Evolutionary conservation across 2,329 filamentous ascomycete genomes (phyloP), one percentile per base, ranked within the genome.

Genomic region (Amylocarpus encephaloides): DNA sequence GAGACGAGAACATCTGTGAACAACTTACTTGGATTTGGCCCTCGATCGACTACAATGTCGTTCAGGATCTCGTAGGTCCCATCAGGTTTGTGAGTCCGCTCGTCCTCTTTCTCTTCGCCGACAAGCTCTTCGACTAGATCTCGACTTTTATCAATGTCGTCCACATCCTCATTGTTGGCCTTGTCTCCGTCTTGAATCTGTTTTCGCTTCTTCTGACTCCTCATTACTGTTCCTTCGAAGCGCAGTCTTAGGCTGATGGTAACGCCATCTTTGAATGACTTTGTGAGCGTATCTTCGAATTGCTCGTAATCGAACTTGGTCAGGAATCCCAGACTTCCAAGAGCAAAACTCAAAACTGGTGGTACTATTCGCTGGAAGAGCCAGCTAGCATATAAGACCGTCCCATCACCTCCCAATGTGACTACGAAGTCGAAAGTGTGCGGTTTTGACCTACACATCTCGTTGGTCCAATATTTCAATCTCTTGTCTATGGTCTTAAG

Each of bases 341-440:
- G 73, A 1, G 90, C 81, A 67, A 98, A 97, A 54, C 89, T 92
- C 54, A 98, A 73, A 1, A 96, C 89, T 0, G 93, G 93, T 5
- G 93, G 93, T 0, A 97, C 92, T 42, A 97, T 86, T 38, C 88
- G 82, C 71, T 98, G 93, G 67, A 98, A 98, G 1, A 98, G 75
- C 91, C 92, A 97, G 64, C 89, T 95, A 3, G 92, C 88, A 65
- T 95, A 97, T 10, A 98, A 74, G 6, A 98, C 92, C 0, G 93
- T 98, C n/a, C 93, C 93, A 65, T 98, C 93, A 11, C 93, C 93
- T 43, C 90, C 91, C 2, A 95, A 78, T 0, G 92, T 94, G 42
- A 98, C 81, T 46, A 94, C 84, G 63, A 98, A 94, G 68, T 98
- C 93, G 65, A 97, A 96, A 0, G 82, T 85, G 61, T 95, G 89